Evolutionary conservation across 2,329 filamentous ascomycete species (phyloP), one percentile per base, ranked within the genome.

Genomic region (Pseudogymnoascus sp.): DNA sequence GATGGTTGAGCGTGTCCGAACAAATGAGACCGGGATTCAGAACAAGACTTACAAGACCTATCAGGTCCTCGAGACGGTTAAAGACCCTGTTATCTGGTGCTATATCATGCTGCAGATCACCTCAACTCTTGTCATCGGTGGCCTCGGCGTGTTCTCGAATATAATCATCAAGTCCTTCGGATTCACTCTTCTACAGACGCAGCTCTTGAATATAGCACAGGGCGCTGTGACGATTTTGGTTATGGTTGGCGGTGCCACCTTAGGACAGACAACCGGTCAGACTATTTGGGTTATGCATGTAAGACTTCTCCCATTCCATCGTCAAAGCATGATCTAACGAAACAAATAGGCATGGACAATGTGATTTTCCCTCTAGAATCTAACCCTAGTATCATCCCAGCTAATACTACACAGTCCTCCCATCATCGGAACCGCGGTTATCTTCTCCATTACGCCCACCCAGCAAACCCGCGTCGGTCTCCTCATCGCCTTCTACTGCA

Each of bases 31-130:
- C 7, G 67, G 67, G 6, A 64, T 69, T 23, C 60, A 68, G 35
- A 76, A 77, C 63, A 77, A 71, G 60, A 69, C 65, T 6, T 73
- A 72, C 58, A 77, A 77, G 58, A 65, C 63, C 6, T 70, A 74
- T 55, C 76, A 78, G 61, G 65, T 75, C n/a, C 67, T 71, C 12
- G 74, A 77, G 49, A 71, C 74, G 0, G 61, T 76, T 39, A 68
- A 66, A 2, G 75, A 77, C 49, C 72, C 73, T 0, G 74, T 75
- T 9, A 62, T 64, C 11, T 66, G 66, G 65, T 64, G 61, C 22
- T 66, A 66, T 28, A 36, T 65, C n/a, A 36, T 67, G 41, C 41
- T 74, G 2, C 69, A 70, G 58, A 66, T 69, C 1, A 67, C 68
- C 1, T 65, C 66, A 0, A 71, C 69, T 1, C 65, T 73, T 4